phyloP scores from a whole-genome alignment of 2,329 filamentous ascomycete species.

The Aspergillus pseudoviridinutans region DNA sequence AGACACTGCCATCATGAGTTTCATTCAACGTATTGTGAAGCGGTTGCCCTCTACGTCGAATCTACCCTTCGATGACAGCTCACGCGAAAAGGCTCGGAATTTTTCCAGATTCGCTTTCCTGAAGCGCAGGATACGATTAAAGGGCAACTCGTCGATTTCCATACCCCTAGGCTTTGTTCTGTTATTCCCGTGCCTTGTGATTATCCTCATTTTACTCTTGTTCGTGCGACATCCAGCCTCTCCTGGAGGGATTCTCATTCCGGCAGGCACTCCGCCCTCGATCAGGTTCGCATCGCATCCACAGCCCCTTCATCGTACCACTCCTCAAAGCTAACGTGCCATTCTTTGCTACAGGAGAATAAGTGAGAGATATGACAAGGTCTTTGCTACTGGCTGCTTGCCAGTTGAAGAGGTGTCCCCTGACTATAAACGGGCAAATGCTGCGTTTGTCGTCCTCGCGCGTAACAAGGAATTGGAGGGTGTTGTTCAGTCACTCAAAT shows the following conservation, averaged over 20 bases:
- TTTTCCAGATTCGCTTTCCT: slow-evolving; percentile 70
- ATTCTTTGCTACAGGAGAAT: slow-evolving; percentile 65
- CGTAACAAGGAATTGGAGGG: slow-evolving; percentile 95
- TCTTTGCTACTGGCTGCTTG: slow-evolving; percentile 87
- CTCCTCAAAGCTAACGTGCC: slow-evolving; percentile 14
- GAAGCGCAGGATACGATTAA: slow-evolving; percentile 77
- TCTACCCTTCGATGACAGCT: slow-evolving; percentile 45
- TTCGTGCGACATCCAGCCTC: slow-evolving; percentile 85
- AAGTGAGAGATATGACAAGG: slow-evolving; percentile 94
- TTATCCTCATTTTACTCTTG: slow-evolving; percentile 84
- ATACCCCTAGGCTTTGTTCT: slow-evolving; percentile 90
- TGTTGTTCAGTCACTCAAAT: slow-evolving; percentile 94
- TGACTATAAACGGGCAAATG: slow-evolving; percentile 78
- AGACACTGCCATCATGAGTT: slow-evolving; percentile 44
- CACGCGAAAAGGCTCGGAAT: slow-evolving; percentile 40
- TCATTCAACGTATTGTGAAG: slow-evolving; percentile 53
- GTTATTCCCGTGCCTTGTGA: slow-evolving; percentile 84
- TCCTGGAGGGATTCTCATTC: slow-evolving; percentile 77
- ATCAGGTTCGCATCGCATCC: slow-evolving; percentile 65
- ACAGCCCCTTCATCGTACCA: not conserved
- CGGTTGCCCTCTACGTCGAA: slow-evolving; percentile 46
- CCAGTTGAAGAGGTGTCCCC: slow-evolving; percentile 59
- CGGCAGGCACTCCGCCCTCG: slow-evolving; percentile 78
- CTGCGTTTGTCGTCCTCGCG: slow-evolving; percentile 90
- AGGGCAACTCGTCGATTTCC: slow-evolving; percentile 86